Percentiles rank a stretch among this genome's conserved stretches.
phyloP scores from a whole-genome alignment of 148 eudicot species.

The Silene conica region DNA sequence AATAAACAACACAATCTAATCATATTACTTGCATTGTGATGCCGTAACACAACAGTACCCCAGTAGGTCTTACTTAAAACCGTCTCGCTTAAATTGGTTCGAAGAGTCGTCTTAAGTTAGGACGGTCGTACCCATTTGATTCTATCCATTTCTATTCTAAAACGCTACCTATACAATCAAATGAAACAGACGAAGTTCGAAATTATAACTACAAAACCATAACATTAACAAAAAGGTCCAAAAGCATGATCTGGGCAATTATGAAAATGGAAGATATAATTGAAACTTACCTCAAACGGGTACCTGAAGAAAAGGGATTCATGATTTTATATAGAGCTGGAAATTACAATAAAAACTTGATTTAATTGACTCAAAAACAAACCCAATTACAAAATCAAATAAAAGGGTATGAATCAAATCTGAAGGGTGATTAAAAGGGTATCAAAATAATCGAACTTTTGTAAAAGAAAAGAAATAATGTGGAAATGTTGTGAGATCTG shows the following conservation, averaged over 20 bases:
- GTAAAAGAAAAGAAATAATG: background rate
- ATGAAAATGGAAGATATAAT: conserved; percentile 5
- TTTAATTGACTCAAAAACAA: conserved; percentile 11
- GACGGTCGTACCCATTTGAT: too few relatives aligned
- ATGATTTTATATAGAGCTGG: conserved; percentile 49
- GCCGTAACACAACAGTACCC: background rate
- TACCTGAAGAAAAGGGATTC: conserved; percentile 91
- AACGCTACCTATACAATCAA: too few relatives aligned
- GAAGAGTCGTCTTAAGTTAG: too few relatives aligned
- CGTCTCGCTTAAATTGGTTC: too few relatives aligned
- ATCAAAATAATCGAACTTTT: background rate
- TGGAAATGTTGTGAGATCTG: conserved; percentile 25
- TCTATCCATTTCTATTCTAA: too few relatives aligned
- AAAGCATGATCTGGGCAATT: conserved; percentile 22
- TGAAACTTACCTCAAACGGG: conserved; percentile 74
- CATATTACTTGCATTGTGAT: background rate
- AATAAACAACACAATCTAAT: too few relatives aligned
- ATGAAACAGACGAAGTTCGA: background rate
- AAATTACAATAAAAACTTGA: conserved; percentile 15
- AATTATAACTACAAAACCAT: background rate
- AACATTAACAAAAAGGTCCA: background rate
- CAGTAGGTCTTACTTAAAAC: too few relatives aligned
- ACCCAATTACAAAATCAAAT: background rate
- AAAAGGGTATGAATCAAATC: conserved; percentile 13
- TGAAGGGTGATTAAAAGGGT: background rate